Evolutionary conservation across 306 rosid genomes (phyloP).

Genomic region (Chamaecrista fasciculata): DNA sequence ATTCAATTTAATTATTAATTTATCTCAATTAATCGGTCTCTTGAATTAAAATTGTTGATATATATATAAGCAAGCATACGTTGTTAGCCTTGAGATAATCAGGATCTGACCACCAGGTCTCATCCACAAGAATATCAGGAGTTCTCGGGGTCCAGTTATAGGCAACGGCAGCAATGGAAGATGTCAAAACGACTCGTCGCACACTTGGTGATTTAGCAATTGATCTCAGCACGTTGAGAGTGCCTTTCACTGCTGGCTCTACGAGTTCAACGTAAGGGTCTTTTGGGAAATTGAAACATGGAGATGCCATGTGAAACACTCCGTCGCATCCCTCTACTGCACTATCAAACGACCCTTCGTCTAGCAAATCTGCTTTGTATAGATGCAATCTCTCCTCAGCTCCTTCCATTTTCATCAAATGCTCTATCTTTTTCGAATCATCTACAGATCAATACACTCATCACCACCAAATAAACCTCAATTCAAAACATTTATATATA

Average conservation of each 20-base stretch:
- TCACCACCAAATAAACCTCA: too few species aligned
- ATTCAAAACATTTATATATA: too few species aligned
- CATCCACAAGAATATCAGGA: not conserved
- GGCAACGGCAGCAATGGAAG: constrained; percentile 11
- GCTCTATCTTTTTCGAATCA: not conserved
- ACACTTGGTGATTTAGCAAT: not conserved
- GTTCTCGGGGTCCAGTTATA: not conserved
- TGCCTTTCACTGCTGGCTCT: constrained; percentile 11
- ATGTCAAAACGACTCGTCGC: not conserved
- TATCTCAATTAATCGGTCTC: too few species aligned
- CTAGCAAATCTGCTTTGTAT: not conserved
- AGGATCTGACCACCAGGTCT: constrained; percentile 8
- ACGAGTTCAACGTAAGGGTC: constrained; percentile 13
- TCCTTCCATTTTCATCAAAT: constrained; percentile 9
- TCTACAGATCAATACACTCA: not conserved
- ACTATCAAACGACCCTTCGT: constrained; percentile 7
- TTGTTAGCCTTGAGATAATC: not conserved
- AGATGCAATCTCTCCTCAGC: constrained; percentile 5
- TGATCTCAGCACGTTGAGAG: constrained; percentile 11
- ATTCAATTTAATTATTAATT: too few species aligned
- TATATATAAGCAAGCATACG: too few species aligned
- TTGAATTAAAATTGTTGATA: too few species aligned
- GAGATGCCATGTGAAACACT: constrained; percentile 8
- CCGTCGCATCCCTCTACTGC: constrained; percentile 1
- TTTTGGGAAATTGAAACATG: not conserved